A percentile compares a stretch with the other conserved stretches of the same genome.
Conservation (phyloP, 345 rosid genomes). For the Toxicodendron radicans region DNA sequence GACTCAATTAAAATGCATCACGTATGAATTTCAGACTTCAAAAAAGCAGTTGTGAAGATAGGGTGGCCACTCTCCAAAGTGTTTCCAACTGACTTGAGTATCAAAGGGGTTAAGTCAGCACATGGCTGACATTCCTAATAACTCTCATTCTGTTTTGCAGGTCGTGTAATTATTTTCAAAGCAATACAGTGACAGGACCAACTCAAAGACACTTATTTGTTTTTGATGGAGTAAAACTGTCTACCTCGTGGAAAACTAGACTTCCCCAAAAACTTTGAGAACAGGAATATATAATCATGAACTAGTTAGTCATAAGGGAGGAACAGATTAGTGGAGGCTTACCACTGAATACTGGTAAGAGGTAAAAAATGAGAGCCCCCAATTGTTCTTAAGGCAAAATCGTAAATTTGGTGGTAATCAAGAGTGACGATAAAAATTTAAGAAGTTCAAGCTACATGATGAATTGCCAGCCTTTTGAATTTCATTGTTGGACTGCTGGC, state of each 20-base stretch:
- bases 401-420: background rate
- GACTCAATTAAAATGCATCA: background rate
- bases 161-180: background rate
- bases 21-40: constrained; percentile 2
- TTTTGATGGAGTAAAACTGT: background rate
- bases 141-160: background rate
- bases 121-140: background rate
- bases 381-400: background rate
- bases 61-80: no score
- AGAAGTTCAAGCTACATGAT: background rate
- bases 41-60: background rate
- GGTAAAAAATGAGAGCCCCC: background rate
- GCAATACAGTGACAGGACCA: background rate
- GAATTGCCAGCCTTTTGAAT: background rate
- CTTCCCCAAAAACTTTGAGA: background rate
- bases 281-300: background rate
- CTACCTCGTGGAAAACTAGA: background rate
- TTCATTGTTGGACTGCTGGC: background rate
- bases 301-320: background rate
- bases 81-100: background rate
- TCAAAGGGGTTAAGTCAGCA: background rate
- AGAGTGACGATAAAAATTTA: background rate
- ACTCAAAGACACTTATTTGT: background rate
- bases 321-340: background rate
- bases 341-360: background rate